Evolutionary conservation across 192 early-diverging fungal species (phyloP).

Genomic region (Lunasporangiospora selenospora): DNA sequence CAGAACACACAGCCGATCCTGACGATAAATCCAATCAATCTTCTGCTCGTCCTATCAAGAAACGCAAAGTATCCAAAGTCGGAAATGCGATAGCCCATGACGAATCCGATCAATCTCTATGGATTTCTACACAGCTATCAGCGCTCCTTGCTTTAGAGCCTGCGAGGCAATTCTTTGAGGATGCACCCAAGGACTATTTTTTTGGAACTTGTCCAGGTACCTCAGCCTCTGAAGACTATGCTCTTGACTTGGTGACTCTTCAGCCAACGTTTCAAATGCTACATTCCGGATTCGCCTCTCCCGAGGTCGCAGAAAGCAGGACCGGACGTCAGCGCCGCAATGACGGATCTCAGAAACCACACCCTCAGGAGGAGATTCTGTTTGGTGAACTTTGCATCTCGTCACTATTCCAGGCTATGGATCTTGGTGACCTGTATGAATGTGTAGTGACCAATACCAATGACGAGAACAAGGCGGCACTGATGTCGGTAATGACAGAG

Average conservation of each 20-base stretch:
- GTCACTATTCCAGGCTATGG: too few relatives aligned
- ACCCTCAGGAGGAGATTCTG: too few relatives aligned
- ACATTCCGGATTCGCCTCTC: slow-evolving; percentile 9
- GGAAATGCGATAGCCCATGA: neutral
- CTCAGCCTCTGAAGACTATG: slow-evolving; percentile 5
- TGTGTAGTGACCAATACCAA: slow-evolving; percentile 4
- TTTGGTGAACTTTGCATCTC: too few relatives aligned
- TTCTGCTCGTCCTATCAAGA: neutral
- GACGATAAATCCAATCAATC: too few relatives aligned
- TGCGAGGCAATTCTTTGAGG: neutral
- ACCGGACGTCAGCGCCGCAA: neutral
- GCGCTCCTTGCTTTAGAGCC: neutral
- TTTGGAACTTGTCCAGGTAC: slow-evolving; percentile 19
- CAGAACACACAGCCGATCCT: too few relatives aligned
- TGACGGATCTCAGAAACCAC: too few relatives aligned
- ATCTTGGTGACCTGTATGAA: slow-evolving; percentile 27
- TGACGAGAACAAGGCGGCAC: neutral
- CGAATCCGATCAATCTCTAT: slow-evolving; percentile 4
- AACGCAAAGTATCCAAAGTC: slow-evolving; percentile 4
- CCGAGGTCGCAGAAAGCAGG: neutral
- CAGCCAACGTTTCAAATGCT: slow-evolving; percentile 24
- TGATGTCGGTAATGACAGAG: slow-evolving; percentile 10
- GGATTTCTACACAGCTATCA: slow-evolving; percentile 9
- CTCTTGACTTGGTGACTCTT: slow-evolving; percentile 20
- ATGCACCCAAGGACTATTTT: slow-evolving; percentile 14